Evolutionary conservation across 2,329 filamentous ascomycete species (phyloP).

Genomic region (Alternaria longipes): DNA sequence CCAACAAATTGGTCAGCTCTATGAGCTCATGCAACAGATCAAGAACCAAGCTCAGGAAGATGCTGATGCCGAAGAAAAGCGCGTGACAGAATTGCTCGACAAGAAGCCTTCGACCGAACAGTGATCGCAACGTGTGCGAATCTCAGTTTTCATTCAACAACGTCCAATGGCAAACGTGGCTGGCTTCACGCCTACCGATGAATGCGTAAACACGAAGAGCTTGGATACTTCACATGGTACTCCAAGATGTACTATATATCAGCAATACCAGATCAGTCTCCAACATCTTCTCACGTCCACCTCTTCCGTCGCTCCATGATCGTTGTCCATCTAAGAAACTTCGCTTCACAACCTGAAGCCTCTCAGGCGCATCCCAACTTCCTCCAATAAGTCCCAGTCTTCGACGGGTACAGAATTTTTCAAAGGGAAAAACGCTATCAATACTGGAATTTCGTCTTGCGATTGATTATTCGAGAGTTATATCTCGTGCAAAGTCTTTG

Average conservation of each 20-base stretch:
- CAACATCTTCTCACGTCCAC: conserved; percentile 7
- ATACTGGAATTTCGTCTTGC: background rate
- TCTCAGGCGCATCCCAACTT: background rate
- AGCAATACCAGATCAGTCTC: conserved; percentile 20
- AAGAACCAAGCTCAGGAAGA: conserved; percentile 61
- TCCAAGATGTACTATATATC: conserved; percentile 29
- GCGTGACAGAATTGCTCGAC: conserved; percentile 42
- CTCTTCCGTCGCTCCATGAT: conserved; percentile 6
- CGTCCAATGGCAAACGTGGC: conserved; percentile 21
- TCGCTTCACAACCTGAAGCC: background rate
- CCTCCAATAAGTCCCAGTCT: background rate
- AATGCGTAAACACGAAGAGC: conserved; percentile 15
- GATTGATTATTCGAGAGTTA: conserved; percentile 1
- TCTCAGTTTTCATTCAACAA: conserved; percentile 12
- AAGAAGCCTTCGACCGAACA: conserved; percentile 40
- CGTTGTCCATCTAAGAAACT: background rate
- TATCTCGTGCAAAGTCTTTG: background rate
- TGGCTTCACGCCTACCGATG: conserved; percentile 19
- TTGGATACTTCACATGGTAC: conserved; percentile 19
- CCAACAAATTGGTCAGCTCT: conserved; percentile 91
- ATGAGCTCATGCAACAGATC: conserved; percentile 91
- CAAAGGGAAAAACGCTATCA: background rate
- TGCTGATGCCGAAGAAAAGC: conserved; percentile 48
- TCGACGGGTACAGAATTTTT: background rate
- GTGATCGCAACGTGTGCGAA: conserved; percentile 28